Base-by-base conservation (phyloP, 306 rosid species). In the Vigna unguiculata region DNA sequence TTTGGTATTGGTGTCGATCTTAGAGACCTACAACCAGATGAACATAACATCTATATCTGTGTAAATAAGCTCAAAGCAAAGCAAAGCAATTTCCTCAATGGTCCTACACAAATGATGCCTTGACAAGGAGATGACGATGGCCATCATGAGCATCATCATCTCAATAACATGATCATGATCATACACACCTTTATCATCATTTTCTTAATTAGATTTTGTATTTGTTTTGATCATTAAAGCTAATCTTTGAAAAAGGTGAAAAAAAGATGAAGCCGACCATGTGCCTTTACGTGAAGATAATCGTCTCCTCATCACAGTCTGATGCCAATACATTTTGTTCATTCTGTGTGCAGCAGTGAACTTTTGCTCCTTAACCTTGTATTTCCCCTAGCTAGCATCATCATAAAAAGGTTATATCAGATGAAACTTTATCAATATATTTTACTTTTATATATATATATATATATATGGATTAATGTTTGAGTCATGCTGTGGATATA, bases 191-290 rank as follows among this genome's bases (percentile, higher is more conserved):
- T 78, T 40, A 28, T 72, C 71, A 55, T 68, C 46, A 48, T 59
- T 55, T 76, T 75, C 30, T 75, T 81, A 66, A 76, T 72, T 65
- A 72, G 78, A 75, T 83, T 64, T 80, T 75, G 63, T 75, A 75
- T 67, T 57, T 71, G 59, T 51, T 71, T 20, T 32, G 64, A 52
- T 59, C 24, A 47, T 75, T 38, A 28, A 71, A 52, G 51, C 38
- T 46, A 46, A 76, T 77, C 51, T 77, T 32, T 25, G 45, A 15
- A 2, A 78, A 24, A 8, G 41, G 48, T 5, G 3, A 0, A 30
- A 7, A 7, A 64, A 17, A 14, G 10, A 32, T n/a, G 59, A 51
- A 11, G 30, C 43, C 53, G 54, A 75, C 61, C 62, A 38, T 19
- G 69, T 49, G 62, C 45, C 70, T 82, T 70, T 79, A 58, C 68